Evolutionary conservation across 345 rosid species (phyloP).

Genomic region (Capsella bursapastoris): DNA sequence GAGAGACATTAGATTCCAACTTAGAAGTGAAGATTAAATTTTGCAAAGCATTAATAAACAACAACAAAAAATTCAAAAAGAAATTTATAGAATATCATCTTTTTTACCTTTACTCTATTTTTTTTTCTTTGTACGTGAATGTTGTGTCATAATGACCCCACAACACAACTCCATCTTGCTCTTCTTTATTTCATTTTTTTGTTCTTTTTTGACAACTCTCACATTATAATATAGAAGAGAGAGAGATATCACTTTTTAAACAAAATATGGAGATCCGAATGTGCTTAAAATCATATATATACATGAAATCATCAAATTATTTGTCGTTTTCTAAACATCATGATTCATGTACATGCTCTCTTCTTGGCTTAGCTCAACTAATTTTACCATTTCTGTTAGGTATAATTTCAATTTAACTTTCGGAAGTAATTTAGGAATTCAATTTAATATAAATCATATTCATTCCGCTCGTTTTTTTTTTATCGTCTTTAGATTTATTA

Average conservation of each 20-base stretch:
- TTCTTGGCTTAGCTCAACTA: too few species aligned
- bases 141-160: slow-evolving; percentile 39
- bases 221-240: slow-evolving; percentile 2
- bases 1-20: slow-evolving; percentile 6
- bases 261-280: slow-evolving; percentile 5
- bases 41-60: slow-evolving; percentile 6
- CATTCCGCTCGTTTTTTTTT: too few species aligned
- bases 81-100: background rate
- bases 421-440: too few species aligned
- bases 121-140: slow-evolving; percentile 20
- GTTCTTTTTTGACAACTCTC: slow-evolving; percentile 2
- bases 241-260: slow-evolving; percentile 1
- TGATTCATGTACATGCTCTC: background rate
- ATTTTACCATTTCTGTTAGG: too few species aligned
- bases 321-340: slow-evolving; percentile 28
- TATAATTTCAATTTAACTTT: too few species aligned
- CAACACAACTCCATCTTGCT: background rate
- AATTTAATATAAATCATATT: too few species aligned
- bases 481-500: too few species aligned
- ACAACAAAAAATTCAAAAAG: background rate
- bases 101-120: slow-evolving; percentile 9
- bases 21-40: background rate
- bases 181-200: slow-evolving; percentile 7
- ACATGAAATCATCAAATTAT: slow-evolving; percentile 7
- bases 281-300: background rate